Percentiles rank a stretch among this genome's conserved stretches.
Conservation (phyloP, 1,139 yeast species). For the Yamadazyma membranifaciens region DNA sequence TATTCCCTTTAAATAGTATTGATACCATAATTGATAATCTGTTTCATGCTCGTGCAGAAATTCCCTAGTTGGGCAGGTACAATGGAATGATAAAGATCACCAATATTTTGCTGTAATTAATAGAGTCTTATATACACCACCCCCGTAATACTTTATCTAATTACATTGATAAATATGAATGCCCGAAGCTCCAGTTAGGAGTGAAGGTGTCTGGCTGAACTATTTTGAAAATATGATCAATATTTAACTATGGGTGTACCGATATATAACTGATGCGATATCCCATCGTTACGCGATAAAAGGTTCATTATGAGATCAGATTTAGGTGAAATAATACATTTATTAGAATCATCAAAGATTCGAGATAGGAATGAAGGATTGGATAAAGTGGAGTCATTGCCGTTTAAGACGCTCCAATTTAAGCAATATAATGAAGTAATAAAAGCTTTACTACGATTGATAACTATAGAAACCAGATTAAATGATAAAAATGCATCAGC, state of each 20-base stretch:
- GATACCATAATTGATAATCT: background rate
- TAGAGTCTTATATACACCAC: no score
- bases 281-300: background rate
- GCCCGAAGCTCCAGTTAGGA: no score
- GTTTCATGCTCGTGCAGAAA: slow-evolving; percentile 5
- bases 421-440: slow-evolving; percentile 11
- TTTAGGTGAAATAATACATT: slow-evolving; percentile 2
- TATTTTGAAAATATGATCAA: no score
- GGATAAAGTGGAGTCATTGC: slow-evolving; percentile 2
- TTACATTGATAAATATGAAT: no score
- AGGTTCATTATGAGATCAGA: slow-evolving; percentile 3
- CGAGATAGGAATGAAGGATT: slow-evolving; percentile 15
- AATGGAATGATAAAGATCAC: slow-evolving; percentile 5
- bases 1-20: background rate
- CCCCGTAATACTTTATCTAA: no score
- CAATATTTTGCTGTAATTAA: no score
- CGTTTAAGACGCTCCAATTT: background rate
- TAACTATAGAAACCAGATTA: slow-evolving; percentile 8
- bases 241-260: background rate
- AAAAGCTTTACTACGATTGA: slow-evolving; percentile 10
- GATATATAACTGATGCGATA: background rate
- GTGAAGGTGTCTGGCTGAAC: no score
- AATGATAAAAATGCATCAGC: slow-evolving; percentile 10
- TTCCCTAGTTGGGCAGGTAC: slow-evolving; percentile 14
- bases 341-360: slow-evolving; percentile 13